Evolutionary conservation across 345 rosid genomes (phyloP), one percentile per base, ranked within the genome.

Genomic region (Populus alba): DNA sequence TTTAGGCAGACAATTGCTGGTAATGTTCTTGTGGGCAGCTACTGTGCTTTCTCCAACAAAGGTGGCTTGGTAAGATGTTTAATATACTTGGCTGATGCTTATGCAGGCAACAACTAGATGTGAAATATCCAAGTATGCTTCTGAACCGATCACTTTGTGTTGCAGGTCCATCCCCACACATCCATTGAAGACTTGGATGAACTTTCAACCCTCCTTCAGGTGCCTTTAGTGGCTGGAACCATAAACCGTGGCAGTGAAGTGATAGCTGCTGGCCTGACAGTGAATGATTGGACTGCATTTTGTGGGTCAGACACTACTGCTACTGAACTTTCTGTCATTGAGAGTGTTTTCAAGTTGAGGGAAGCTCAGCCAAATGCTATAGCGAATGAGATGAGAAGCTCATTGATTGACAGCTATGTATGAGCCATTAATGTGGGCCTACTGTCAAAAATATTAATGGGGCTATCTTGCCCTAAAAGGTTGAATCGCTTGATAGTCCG

Each of bases 271-370:
- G 98, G 99, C 62, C 83, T 94, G 97, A 89, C 87, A 0, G 98
- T 94, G 29, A 94, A 94, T 77, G 99, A 94, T 79, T 94, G 97
- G 99, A 88, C 91, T 0, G 86, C 97, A 51, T 92, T 92, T 79
- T 92, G 97, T 2, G 99, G 99, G 3, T 87, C 97, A 39, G 98
- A 96, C 89, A 96, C 99, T 63, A 96, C 97, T 0, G 97, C 98
- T 0, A 91, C 99, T 0, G 97, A 96, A 81, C 87, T 94, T 47
- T 94, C 99, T 5, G 97, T 94, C 23, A 89, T 92, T 0, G 98
- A 96, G 84, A 92, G 88, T 9, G 97, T 93, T 68, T 92, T 95
- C 92, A 92, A 92, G 87, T 84, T 96, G 87, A 88, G 98, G 86
- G 97, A 93, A 86, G 92, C 98, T 37, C 97, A 90, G 77, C 97